Evolutionary conservation across 225 moss, liverwort and hornwort species (phyloP), one percentile per base, ranked within the genome.

Genomic region (Bryoerythrophyllum caledonicum): DNA sequence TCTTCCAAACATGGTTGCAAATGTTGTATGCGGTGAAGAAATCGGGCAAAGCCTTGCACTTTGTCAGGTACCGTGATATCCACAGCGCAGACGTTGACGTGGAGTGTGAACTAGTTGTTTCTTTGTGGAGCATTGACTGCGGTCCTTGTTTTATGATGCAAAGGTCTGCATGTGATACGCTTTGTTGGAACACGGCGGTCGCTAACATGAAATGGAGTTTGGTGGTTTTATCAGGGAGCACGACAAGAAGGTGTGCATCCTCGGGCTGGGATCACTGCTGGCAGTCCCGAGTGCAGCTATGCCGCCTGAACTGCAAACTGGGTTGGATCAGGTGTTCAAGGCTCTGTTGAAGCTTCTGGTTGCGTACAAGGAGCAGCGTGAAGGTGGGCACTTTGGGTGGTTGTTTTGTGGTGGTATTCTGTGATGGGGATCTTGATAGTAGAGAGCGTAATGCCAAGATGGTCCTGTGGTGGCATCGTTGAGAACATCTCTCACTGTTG

Each of bases 11-110:
- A 3, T 99, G 99, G 99, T 92, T 99, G 71, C 93, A 95, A 80
- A 95, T 99, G 99, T 86, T 99, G n/a, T 94, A 90, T 26, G 86
- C 82, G 83, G 80, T 90, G 16, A 99, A 99, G 81, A 99, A 95
- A 76, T 89, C 93, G 8, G 91, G 95, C 23, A 95, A 91, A 56
- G 73, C 90, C 72, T 81, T 88, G 48, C 95, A 99, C 74, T 99
- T 99, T 65, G 70, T 89, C 80, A 93, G 95, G 99, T 91, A 79
- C 74, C 15, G 40, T 49, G 6, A 19, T 61, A 10, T 62, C 16
- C 12, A 32, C 8, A 34, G 43, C 55, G 28, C 30, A 10, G 58
- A 14, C 46, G 55, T 59, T 38, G 38, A 38, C 38, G 38, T 37
- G 37, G 34, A 5, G 57, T 52, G 32, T 51, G 66, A 28, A 38